phyloP scores from a whole-genome alignment of 1,139 yeast genomes.

The Blastobotrys persicus region DNA sequence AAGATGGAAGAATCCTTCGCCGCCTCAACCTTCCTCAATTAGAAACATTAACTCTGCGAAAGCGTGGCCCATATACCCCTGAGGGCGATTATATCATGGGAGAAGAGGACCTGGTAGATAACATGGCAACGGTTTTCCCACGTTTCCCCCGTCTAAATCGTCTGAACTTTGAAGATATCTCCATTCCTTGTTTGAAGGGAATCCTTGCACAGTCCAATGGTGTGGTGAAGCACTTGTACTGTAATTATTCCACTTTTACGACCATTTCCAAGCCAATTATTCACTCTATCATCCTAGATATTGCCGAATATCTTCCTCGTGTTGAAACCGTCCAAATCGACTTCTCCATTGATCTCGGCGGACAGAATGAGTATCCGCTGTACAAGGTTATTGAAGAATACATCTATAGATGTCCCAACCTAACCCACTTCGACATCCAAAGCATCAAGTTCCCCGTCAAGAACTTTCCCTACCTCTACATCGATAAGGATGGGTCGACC shows the following conservation, averaged over 20 bases:
- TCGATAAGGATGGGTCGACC: slow-evolving; percentile 1
- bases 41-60: not conserved
- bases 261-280: slow-evolving; percentile 2
- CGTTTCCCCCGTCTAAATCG: not conserved
- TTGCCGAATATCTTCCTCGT: slow-evolving; percentile 1
- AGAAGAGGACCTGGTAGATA: slow-evolving; percentile 3
- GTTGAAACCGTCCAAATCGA: not conserved
- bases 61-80: slow-evolving; percentile 3
- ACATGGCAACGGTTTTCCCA: not conserved
- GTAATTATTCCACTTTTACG: slow-evolving; percentile 1
- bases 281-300: slow-evolving; percentile 1
- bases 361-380: slow-evolving; percentile 1
- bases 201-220: not conserved
- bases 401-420: not conserved
- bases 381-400: not conserved
- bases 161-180: slow-evolving; percentile 3
- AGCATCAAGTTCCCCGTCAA: slow-evolving; percentile 1
- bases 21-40: not conserved
- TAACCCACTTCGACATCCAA: not conserved
- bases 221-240: not conserved
- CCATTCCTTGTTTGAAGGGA: slow-evolving; percentile 1
- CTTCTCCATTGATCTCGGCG: slow-evolving; percentile 2
- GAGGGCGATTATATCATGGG: slow-evolving; percentile 4
- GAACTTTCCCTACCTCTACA: not conserved
- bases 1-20: not conserved